phyloP scores from a whole-genome alignment of 2,329 filamentous ascomycete species.

The Diplodia scrobiculata region DNA sequence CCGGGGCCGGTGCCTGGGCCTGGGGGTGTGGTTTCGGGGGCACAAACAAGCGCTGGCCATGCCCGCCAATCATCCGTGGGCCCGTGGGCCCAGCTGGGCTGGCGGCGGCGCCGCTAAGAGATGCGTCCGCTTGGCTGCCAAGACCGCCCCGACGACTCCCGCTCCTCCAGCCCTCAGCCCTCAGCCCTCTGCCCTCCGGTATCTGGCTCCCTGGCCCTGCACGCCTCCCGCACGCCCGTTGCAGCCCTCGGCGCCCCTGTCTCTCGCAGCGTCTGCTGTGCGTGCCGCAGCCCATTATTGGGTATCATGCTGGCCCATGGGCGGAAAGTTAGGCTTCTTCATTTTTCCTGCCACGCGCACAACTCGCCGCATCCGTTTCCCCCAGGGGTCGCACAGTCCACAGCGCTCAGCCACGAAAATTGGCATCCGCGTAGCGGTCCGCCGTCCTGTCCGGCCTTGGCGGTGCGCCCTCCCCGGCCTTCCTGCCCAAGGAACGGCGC shows the following conservation, averaged over 20 bases:
- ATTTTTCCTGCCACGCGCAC: conserved; percentile 1
- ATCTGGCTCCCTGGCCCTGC: background rate
- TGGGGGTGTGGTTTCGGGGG: conserved; percentile 16
- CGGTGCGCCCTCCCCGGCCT: conserved; percentile 13
- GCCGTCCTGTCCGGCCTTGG: conserved; percentile 28
- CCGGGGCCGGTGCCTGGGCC: background rate
- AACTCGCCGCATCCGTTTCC: conserved; percentile 6
- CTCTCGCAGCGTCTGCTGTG: background rate
- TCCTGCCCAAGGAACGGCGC: conserved; percentile 20
- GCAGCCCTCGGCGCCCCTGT: background rate
- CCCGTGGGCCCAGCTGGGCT: conserved; percentile 18
- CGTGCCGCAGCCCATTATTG: background rate
- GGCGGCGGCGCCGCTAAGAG: conserved; percentile 25
- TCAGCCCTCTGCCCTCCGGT: background rate
- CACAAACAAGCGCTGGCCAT: conserved; percentile 8
- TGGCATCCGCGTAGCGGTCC: conserved; percentile 29
- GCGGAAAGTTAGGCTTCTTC: background rate
- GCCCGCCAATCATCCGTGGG: conserved; percentile 24
- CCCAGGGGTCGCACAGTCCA: conserved; percentile 17
- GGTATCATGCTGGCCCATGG: background rate
- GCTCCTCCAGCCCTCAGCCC: conserved; percentile 21
- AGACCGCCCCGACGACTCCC: conserved; percentile 17
- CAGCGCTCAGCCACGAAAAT: conserved; percentile 28
- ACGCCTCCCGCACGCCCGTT: conserved; percentile 2
- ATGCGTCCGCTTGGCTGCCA: conserved; percentile 25